A percentile compares a stretch with the other conserved stretches of the same genome.
Evolutionary conservation across 225 moss, liverwort and hornwort genomes (phyloP).

Genomic region (Lunularia cruciata): DNA sequence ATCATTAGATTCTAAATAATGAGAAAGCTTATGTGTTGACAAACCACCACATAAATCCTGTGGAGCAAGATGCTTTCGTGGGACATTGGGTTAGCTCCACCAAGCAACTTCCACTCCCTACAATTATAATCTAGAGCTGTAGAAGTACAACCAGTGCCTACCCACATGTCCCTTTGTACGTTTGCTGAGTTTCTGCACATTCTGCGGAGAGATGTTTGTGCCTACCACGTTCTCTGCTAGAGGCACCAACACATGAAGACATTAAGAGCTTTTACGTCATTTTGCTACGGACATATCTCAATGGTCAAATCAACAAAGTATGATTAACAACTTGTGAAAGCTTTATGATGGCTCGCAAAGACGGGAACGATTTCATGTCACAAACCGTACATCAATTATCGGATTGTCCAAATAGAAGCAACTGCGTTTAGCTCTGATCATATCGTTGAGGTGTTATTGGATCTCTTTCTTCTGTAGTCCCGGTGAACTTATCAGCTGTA

Average conservation of each 20-base stretch:
- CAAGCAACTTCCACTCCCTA: too few species aligned
- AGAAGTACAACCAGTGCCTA: too few species aligned
- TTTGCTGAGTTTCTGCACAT: not conserved
- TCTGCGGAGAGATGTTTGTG: not conserved
- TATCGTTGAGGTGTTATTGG: slow-evolving; percentile 12
- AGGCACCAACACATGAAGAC: not conserved
- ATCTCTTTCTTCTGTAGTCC: slow-evolving; percentile 17
- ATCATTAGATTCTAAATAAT: too few species aligned
- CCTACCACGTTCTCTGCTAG: slow-evolving; percentile 6
- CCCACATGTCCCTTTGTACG: not conserved
- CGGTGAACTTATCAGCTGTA: not conserved
- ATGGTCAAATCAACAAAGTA: not conserved
- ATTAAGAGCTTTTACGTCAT: not conserved
- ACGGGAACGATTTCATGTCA: not conserved
- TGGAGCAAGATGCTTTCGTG: too few species aligned
- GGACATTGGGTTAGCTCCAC: too few species aligned
- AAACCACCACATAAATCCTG: too few species aligned
- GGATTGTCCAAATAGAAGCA: not conserved
- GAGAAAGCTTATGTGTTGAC: too few species aligned
- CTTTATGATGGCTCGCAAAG: not conserved
- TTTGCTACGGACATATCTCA: too few species aligned
- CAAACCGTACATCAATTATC: slow-evolving; percentile 5
- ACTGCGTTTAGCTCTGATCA: not conserved
- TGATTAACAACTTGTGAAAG: not conserved
- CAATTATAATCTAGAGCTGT: too few species aligned